Base-by-base conservation (phyloP, 1,284 basidiomycete genomes). In the Puccinia novopanici region DNA sequence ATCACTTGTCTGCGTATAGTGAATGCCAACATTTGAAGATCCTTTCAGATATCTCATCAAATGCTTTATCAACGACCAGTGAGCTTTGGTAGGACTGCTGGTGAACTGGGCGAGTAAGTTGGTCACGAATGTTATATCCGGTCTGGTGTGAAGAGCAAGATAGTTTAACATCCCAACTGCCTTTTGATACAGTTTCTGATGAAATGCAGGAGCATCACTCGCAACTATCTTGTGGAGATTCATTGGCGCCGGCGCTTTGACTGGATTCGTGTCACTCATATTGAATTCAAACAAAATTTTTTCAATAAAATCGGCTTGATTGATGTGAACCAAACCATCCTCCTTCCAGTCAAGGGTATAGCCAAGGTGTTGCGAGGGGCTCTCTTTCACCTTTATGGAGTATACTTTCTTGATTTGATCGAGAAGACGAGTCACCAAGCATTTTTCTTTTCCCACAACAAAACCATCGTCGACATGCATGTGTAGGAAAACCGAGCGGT, bases 91-190 rank as follows among this genome's bases (percentile, higher is more conserved):
- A 34, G 34, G 34, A 34, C 4, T 34, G 34, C 34, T 34, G 34
- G 34, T 34, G 34, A 34, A 34, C 34, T 34, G 34, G 34, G 34
- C 34, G 4, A 34, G 34, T 34, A 74, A 3, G 24, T 74, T 74
- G 12, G 27, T 34, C 9, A 30, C 27, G 42, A 57, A 74, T 10
- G 54, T 34, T 13, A 74, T 55, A 48, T 74, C 37, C 6, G 72
- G 72, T 59, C 54, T 55, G 22, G 72, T 74, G 30, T 40, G 42
- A 15, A 55, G 30, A 15, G 52, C 72, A 9, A 74, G 22, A 59
- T 74, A 74, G 17, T 59, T 74, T 1, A 74, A 34, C 50, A 40
- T 50, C n/a, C 72, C 72, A 22, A 74, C 37, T 15, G 55, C 72
- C 37, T 68, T 68, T 48, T 68, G 65, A 13, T 19, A 19, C 22